phyloP scores from a whole-genome alignment of 2,329 filamentous ascomycete species.

The Calonectria pauciramosa region DNA sequence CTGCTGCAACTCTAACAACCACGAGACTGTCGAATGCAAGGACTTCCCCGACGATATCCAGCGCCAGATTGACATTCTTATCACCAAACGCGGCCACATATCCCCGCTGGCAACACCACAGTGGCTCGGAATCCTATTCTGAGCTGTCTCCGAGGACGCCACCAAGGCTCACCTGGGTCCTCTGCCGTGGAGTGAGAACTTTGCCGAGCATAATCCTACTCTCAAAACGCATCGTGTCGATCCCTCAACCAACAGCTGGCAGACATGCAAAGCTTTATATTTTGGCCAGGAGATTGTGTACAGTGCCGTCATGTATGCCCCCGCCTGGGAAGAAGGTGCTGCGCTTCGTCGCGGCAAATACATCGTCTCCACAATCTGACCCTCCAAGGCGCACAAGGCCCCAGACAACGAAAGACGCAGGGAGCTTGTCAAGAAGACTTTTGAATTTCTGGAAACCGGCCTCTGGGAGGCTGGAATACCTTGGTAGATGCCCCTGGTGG shows the following conservation, averaged over 20 bases:
- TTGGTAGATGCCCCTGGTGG: too few species aligned
- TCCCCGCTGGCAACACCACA: not conserved
- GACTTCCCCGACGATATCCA: not conserved
- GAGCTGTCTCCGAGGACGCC: not conserved
- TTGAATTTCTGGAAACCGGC: not conserved
- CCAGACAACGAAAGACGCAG: not conserved
- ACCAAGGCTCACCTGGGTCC: not conserved
- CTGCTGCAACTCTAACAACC: not conserved
- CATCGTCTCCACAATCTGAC: not conserved
- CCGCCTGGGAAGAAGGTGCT: not conserved
- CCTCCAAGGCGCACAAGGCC: not conserved
- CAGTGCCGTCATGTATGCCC: not conserved
- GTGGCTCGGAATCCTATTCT: not conserved
- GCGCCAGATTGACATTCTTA: not conserved
- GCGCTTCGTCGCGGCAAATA: not conserved
- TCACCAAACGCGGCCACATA: not conserved
- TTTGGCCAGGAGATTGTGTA: not conserved
- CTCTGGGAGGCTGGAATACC: too few species aligned
- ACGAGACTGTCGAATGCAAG: not conserved
- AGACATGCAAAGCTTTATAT: not conserved
- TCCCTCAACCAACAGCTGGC: not conserved
- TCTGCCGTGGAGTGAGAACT: not conserved
- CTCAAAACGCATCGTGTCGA: not conserved
- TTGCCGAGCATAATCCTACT: not conserved
- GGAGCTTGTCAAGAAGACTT: too few species aligned